phyloP scores from a whole-genome alignment of 2,329 filamentous ascomycete species.

The Pseudogymnoascus sp. region DNA sequence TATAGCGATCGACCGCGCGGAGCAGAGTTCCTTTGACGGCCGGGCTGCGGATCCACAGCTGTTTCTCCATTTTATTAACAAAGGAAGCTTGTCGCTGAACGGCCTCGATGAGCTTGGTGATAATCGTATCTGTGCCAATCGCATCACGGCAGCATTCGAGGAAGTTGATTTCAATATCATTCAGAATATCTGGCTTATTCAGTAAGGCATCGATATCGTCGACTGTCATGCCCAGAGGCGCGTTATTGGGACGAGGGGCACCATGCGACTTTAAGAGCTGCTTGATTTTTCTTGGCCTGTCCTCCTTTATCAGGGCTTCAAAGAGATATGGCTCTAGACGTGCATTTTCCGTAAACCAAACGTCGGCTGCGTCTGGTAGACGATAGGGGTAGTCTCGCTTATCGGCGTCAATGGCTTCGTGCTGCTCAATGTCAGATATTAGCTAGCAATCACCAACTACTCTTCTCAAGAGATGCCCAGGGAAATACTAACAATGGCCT shows the following conservation, averaged over 20 bases:
- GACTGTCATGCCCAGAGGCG: not conserved
- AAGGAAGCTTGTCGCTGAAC: constrained; percentile 34
- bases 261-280: not conserved
- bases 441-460: not conserved
- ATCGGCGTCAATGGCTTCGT: not conserved
- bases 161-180: not conserved
- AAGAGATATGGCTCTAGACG: not conserved
- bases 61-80: constrained; percentile 34
- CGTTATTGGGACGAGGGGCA: not conserved
- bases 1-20: constrained; percentile 33
- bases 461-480: not conserved
- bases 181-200: not conserved
- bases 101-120: constrained; percentile 23
- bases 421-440: not conserved
- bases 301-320: not conserved
- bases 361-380: not conserved
- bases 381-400: not conserved
- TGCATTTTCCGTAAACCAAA: not conserved
- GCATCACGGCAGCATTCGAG: not conserved
- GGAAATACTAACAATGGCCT: not conserved
- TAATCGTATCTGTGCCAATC: constrained; percentile 10
- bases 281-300: not conserved
- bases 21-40: constrained; percentile 29
- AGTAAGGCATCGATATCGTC: not conserved
- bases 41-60: constrained; percentile 35